These are phyloP conservation scores for Sporothrix curviconia DNA, from an alignment of 2,329 filamentous ascomycete genomes.

Conservation along the genomic window DNA sequence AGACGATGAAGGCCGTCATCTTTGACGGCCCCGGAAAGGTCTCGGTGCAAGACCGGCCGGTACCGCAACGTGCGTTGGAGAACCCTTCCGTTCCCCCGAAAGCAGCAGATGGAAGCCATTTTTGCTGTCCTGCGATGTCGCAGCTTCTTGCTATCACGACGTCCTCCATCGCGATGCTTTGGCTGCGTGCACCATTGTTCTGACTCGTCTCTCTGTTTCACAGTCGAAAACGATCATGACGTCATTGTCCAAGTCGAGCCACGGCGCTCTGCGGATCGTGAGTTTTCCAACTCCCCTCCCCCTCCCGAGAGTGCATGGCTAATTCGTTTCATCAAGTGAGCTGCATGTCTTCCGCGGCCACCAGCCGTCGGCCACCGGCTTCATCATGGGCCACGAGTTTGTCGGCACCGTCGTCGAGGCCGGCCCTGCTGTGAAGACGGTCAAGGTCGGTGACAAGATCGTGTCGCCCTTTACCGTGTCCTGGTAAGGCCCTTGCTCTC, in stretches of 20 bases:
- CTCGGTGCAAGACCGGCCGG: conserved; percentile 69
- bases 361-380: conserved; percentile 58
- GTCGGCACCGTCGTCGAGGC: conserved; percentile 65
- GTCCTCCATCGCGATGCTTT: not conserved
- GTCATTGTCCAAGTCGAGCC: conserved; percentile 77
- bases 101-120: no score
- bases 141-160: no score
- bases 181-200: not conserved
- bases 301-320: not conserved
- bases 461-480: conserved; percentile 79
- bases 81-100: not conserved
- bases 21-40: conserved; percentile 75
- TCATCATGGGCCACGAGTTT: conserved; percentile 79
- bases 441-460: conserved; percentile 69
- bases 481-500: conserved; percentile 45
- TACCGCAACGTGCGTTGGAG: conserved; percentile 52
- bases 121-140: no score
- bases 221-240: conserved; percentile 63
- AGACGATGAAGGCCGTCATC: conserved; percentile 79
- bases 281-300: conserved; percentile 27
- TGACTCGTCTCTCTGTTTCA: not conserved
- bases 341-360: conserved; percentile 82
- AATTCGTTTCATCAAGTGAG: conserved; percentile 48
- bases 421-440: conserved; percentile 60
- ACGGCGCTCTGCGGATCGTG: conserved; percentile 82